Evolutionary conservation across 163 green algal genomes (phyloP), one percentile per base, ranked within the genome.

Genomic region (Scenedesmus sp.): DNA sequence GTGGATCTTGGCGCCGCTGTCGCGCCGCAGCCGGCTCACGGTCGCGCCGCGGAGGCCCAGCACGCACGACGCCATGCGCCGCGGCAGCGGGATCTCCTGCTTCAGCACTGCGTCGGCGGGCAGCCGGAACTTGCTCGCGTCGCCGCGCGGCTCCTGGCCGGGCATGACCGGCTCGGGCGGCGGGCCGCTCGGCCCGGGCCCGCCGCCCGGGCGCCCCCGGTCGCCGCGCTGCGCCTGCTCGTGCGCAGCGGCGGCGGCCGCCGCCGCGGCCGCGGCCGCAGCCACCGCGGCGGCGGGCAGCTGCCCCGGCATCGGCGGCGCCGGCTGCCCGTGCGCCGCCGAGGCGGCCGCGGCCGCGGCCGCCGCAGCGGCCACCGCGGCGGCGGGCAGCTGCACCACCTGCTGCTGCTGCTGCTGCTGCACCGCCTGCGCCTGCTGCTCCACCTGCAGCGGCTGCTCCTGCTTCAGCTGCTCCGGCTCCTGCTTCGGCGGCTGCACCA

Each of bases 1-100:
- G 51, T 81, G 74, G 47, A 81, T 67, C 74, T 81, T 81, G 36
- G 74, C 63, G 0, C 74, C 74, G 17, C 63, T 81, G 42, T 81
- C 74, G 20, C 74, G 63, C 74, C 74, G 57, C 63, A 81, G 51
- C 74, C 60, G 60, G 15, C 28, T 36, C 22, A 75, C 74, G 18
- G 45, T 81, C 51, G 62, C 39, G 20, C 74, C 74, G 26, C 60
- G 60, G 48, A 75, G 56, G 63, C 74, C 74, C 22, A 81, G 64
- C 48, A 81, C 62, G 50, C 63, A 69, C 22, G 29, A 54, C 29
- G 62, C 74, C 62, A 81, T 75, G 50, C 63, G 50, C 7, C 74
- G 74, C 22, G 36, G 74, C 62, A 81, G 34, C 15, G 51, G 60
- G 26, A 81, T 75, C 63, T 81, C 74, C 63, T 81, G 74, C 62